These are phyloP conservation scores for Alternaria solani DNA, from an alignment of 2,329 filamentous ascomycete genomes.

Conservation along the genomic window DNA sequence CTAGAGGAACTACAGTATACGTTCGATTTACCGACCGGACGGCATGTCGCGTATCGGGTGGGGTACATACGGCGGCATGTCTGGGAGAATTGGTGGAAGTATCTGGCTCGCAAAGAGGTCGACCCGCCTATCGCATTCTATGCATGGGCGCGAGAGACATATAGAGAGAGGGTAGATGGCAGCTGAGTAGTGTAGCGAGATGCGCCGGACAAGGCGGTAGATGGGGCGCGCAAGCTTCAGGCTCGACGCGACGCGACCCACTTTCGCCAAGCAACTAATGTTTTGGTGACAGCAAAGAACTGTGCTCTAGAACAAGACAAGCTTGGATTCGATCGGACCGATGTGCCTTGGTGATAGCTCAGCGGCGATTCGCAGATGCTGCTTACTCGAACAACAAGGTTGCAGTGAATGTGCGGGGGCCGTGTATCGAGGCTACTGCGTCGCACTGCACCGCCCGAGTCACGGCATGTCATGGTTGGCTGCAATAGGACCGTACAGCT, in stretches of 20 bases:
- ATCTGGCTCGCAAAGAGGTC: conserved; percentile 21
- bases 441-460: too few species aligned
- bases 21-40: conserved; percentile 31
- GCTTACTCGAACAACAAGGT: not conserved
- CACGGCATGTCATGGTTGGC: not conserved
- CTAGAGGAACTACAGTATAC: conserved; percentile 37
- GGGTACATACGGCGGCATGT: conserved; percentile 25
- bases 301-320: too few species aligned
- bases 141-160: conserved; percentile 26
- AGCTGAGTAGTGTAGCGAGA: not conserved
- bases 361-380: not conserved
- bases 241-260: not conserved
- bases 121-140: conserved; percentile 28
- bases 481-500: not conserved
- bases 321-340: too few species aligned
- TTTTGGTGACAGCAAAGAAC: not conserved
- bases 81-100: conserved; percentile 27
- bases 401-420: not conserved
- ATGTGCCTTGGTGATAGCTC: not conserved
- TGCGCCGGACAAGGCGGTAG: not conserved
- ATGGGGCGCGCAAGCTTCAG: not conserved
- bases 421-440: not conserved
- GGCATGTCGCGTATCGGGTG: conserved; percentile 28
- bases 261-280: not conserved
- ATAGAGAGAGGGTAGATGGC: conserved; percentile 9